Evolutionary conservation across 2,329 filamentous ascomycete species (phyloP).

Genomic region (Neospermospora avenae): DNA sequence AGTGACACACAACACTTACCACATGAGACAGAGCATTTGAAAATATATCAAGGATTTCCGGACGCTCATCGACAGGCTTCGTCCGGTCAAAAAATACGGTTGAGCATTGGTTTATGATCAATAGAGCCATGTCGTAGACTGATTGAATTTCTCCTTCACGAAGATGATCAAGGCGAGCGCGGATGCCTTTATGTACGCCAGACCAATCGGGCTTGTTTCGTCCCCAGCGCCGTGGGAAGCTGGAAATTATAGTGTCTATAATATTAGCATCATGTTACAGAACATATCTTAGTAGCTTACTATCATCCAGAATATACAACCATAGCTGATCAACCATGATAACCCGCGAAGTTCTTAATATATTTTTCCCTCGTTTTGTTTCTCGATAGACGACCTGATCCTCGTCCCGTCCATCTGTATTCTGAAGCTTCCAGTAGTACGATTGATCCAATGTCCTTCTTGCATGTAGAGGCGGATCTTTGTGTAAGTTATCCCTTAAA

Average conservation of each 20-base stretch:
- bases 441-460: conserved; percentile 45
- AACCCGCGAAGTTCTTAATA: conserved; percentile 21
- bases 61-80: conserved; percentile 34
- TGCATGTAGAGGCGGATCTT: conserved; percentile 38
- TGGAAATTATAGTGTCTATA: conserved; percentile 40
- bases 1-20: conserved; percentile 32
- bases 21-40: conserved; percentile 41
- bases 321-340: conserved; percentile 45
- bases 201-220: conserved; percentile 40
- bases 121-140: conserved; percentile 38
- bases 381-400: conserved; percentile 29
- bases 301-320: conserved; percentile 41
- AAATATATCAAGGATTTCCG: conserved; percentile 43
- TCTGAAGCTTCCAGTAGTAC: conserved; percentile 40
- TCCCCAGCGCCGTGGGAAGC: conserved; percentile 42
- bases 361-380: conserved; percentile 13
- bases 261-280: background rate
- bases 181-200: conserved; percentile 40
- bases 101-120: conserved; percentile 41
- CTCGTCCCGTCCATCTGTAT: conserved; percentile 38
- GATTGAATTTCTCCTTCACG: conserved; percentile 35
- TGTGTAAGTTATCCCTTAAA: conserved; percentile 17
- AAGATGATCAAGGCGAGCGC: conserved; percentile 31
- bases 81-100: conserved; percentile 41
- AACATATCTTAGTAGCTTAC: conserved; percentile 12